phyloP scores from a whole-genome alignment of 441 rosid species.

The Aleurites moluccanus region DNA sequence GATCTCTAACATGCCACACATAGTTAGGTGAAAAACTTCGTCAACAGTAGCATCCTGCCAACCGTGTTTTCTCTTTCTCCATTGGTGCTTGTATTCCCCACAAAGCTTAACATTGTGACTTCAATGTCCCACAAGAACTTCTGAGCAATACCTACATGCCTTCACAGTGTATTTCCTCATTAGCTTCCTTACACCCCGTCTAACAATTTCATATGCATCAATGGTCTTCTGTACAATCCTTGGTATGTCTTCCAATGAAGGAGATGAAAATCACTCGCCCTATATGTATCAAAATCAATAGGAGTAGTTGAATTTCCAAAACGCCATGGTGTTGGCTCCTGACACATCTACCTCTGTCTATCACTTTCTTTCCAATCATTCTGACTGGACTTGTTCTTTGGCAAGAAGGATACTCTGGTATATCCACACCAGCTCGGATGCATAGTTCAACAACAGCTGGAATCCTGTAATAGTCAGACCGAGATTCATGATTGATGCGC shows the following conservation, averaged over 20 bases:
- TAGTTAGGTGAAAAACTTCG: constrained; percentile 71
- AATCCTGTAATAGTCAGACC: constrained; percentile 74
- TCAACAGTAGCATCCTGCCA: constrained; percentile 76
- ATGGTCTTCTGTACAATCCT: constrained; percentile 77
- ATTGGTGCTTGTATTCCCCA: constrained; percentile 71
- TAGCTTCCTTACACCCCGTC: constrained; percentile 60
- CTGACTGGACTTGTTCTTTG: constrained; percentile 70
- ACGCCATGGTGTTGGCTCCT: constrained; percentile 64
- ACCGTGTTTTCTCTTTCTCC: constrained; percentile 95
- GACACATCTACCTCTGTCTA: constrained; percentile 67
- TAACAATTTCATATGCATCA: constrained; percentile 63
- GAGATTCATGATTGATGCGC: constrained; percentile 63
- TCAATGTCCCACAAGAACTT: constrained; percentile 78
- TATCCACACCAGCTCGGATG: constrained; percentile 80
- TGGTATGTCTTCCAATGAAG: constrained; percentile 48
- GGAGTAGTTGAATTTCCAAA: constrained; percentile 46
- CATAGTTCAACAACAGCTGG: constrained; percentile 88
- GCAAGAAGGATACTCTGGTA: constrained; percentile 79
- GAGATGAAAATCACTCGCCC: constrained; percentile 60
- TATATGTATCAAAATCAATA: constrained; percentile 70
- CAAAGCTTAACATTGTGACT: constrained; percentile 87
- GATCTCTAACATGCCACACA: constrained; percentile 82
- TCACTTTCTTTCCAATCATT: constrained; percentile 75
- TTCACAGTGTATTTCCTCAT: constrained; percentile 76
- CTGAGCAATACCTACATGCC: constrained; percentile 86